Evolutionary conservation across 2,329 filamentous ascomycete genomes (phyloP).

Genomic region (Aspergillus spinulosporus): DNA sequence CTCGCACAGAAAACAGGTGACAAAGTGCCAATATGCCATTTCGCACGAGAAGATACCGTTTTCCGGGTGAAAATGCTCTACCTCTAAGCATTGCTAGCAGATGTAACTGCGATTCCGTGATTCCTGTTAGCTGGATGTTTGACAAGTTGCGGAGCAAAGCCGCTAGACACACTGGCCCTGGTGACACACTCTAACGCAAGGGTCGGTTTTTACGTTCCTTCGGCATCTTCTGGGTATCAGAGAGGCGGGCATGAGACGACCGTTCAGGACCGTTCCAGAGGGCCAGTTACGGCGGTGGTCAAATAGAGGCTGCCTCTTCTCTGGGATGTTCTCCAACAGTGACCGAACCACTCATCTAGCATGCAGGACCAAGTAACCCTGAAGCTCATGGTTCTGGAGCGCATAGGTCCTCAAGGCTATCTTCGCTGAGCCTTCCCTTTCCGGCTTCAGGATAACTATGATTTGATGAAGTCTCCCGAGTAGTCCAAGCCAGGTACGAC

Average conservation of each 20-base stretch:
- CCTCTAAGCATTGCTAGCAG: too few relatives aligned
- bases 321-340: background rate
- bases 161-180: background rate
- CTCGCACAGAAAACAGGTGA: too few relatives aligned
- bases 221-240: background rate
- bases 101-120: too few relatives aligned
- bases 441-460: conserved; percentile 34
- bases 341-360: background rate
- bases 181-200: background rate
- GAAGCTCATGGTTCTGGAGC: conserved; percentile 32
- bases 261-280: background rate
- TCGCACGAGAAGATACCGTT: too few relatives aligned
- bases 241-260: background rate
- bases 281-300: background rate
- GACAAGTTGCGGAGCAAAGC: background rate
- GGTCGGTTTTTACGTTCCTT: background rate
- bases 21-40: too few relatives aligned
- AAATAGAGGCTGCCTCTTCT: background rate
- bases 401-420: conserved; percentile 38
- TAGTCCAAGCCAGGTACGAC: conserved; percentile 34
- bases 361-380: conserved; percentile 16
- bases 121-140: background rate
- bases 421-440: conserved; percentile 41
- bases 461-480: conserved; percentile 27
- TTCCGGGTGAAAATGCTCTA: too few relatives aligned